phyloP scores from a whole-genome alignment of 345 rosid genomes.

The Dovyalis caffra region DNA sequence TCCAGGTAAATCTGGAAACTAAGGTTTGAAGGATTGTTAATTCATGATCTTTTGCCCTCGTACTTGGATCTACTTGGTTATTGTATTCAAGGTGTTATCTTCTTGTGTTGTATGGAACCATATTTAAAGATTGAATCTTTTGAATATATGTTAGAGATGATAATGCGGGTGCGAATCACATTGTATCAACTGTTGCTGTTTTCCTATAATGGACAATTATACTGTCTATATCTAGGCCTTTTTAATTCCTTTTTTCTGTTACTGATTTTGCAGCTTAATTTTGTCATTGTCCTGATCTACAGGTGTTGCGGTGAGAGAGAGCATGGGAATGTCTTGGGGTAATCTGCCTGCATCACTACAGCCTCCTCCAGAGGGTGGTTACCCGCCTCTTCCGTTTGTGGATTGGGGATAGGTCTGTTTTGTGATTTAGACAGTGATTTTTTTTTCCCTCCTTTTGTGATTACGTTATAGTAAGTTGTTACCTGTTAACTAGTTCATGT shows the following conservation, averaged over 20 bases:
- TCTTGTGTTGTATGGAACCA: background rate
- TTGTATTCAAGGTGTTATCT: background rate
- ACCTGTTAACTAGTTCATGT: background rate
- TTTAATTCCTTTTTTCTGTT: background rate
- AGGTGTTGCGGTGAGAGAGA: conserved; percentile 44
- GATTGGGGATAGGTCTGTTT: conserved; percentile 71
- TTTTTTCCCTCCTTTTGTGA: background rate
- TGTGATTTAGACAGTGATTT: background rate
- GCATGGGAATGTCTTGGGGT: conserved; percentile 56
- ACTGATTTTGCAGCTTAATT: background rate
- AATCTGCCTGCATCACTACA: conserved; percentile 82
- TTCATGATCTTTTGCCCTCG: background rate
- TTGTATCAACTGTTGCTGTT: too few relatives aligned
- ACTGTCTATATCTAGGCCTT: background rate
- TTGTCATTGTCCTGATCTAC: conserved; percentile 8
- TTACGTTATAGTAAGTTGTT: background rate
- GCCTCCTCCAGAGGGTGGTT: conserved; percentile 86
- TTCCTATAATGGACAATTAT: background rate
- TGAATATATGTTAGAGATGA: background rate
- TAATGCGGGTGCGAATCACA: too few relatives aligned
- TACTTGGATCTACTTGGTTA: background rate
- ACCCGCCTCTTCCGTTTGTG: conserved; percentile 50
- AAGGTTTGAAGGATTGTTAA: background rate
- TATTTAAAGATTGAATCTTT: background rate
- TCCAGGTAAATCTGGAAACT: conserved; percentile 25